phyloP scores from a whole-genome alignment of 768 basidiomycete species.

The Leccinum longicurvipes region DNA sequence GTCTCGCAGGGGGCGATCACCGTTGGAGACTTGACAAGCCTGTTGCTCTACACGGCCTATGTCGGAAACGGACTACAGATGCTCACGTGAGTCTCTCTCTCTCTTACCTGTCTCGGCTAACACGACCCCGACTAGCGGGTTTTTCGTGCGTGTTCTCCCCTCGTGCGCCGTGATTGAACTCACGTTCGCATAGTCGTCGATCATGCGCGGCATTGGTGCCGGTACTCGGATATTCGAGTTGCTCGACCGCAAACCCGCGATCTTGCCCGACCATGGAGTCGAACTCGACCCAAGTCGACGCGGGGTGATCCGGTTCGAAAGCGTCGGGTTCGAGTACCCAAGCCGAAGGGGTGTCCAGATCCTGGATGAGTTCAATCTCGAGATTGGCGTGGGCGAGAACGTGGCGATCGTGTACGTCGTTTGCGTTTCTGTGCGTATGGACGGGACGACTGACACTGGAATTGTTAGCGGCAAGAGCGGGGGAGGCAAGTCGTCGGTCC shows the following conservation, averaged over 20 bases:
- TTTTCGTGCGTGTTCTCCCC: constrained; percentile 33
- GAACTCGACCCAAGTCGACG: constrained; percentile 52
- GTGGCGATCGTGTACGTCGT: constrained; percentile 85
- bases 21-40: constrained; percentile 86
- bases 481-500: constrained; percentile 90
- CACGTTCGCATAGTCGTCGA: constrained; percentile 59
- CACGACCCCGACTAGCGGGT: constrained; percentile 26
- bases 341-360: constrained; percentile 78
- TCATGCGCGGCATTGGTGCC: constrained; percentile 97
- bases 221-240: constrained; percentile 93
- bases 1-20: constrained; percentile 87
- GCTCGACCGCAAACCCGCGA: constrained; percentile 73
- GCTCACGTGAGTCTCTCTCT: constrained; percentile 55
- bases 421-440: background rate
- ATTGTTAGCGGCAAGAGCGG: constrained; percentile 78
- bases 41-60: constrained; percentile 89
- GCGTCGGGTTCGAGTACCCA: constrained; percentile 87
- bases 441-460: background rate
- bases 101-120: background rate
- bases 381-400: constrained; percentile 80
- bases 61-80: constrained; percentile 78
- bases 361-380: constrained; percentile 77
- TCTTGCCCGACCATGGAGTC: constrained; percentile 62
- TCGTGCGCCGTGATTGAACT: background rate
- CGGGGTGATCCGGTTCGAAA: constrained; percentile 76